phyloP scores from a whole-genome alignment of 805 yeast species.

The Kodamaea hsintzibuensis region DNA sequence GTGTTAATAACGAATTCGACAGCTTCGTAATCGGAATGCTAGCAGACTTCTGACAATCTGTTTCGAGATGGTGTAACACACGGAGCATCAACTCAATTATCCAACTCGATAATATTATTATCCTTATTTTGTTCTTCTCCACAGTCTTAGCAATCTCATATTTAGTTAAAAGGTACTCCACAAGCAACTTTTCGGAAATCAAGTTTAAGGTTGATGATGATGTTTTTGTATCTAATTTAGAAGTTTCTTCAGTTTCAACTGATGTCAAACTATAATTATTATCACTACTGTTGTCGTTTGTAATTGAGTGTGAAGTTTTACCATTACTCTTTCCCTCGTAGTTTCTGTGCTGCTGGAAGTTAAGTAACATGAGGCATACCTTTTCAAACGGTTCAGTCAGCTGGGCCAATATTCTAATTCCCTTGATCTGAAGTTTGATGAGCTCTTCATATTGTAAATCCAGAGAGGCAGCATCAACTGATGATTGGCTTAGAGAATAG shows the following conservation, averaged over 20 bases:
- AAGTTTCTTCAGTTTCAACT: not conserved
- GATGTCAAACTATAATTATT: not conserved
- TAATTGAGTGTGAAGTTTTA: not conserved
- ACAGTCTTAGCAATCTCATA: constrained; percentile 22
- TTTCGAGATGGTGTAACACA: constrained; percentile 44
- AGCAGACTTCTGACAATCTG: constrained; percentile 15
- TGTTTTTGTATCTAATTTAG: not conserved
- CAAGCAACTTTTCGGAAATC: constrained; percentile 20
- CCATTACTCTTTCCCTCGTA: not conserved
- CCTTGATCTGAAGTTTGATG: constrained; percentile 39
- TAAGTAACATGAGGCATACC: constrained; percentile 54
- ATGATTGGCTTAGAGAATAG: constrained; percentile 11
- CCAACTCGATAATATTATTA: constrained; percentile 62
- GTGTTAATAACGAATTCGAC: not conserved
- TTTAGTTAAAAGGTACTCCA: constrained; percentile 36
- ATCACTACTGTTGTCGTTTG: not conserved
- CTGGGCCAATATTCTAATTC: constrained; percentile 50
- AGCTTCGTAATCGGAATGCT: not conserved
- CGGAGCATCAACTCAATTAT: constrained; percentile 59
- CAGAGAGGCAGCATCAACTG: not conserved
- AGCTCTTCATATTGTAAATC: constrained; percentile 1
- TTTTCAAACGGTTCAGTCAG: constrained; percentile 70
- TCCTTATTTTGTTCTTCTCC: constrained; percentile 31
- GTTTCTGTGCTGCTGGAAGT: constrained; percentile 9
- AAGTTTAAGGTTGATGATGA: constrained; percentile 3